These are phyloP conservation scores for Yarrowia sp. DNA, from an alignment of 805 yeast genomes.

Conservation along the genomic window DNA sequence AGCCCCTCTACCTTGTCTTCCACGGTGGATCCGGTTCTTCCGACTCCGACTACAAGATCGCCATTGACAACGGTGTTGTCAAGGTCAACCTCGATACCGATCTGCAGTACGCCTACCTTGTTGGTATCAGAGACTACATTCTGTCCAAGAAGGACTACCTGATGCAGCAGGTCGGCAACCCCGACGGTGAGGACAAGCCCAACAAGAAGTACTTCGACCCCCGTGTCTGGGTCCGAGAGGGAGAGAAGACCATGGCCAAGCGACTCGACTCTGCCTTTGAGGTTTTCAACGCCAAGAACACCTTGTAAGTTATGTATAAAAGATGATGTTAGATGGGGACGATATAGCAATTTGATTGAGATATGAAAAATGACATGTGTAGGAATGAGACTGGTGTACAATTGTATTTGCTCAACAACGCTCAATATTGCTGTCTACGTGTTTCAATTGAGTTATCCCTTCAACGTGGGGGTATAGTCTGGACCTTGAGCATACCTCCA, in stretches of 20 bases:
- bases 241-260: constrained; percentile 96
- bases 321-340: constrained; percentile 39
- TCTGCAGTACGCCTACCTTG: constrained; percentile 96
- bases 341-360: constrained; percentile 15
- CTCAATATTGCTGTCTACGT: no score
- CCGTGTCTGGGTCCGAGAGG: constrained; percentile 99
- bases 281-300: constrained; percentile 66
- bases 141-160: constrained; percentile 95
- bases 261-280: constrained; percentile 85
- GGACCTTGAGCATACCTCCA: background rate
- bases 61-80: constrained; percentile 92
- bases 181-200: constrained; percentile 98
- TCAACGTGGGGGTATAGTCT: background rate
- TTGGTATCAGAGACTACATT: constrained; percentile 97
- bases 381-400: no score
- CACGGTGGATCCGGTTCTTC: constrained; percentile 99
- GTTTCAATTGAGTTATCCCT: background rate
- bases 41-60: constrained; percentile 88
- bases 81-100: constrained; percentile 99
- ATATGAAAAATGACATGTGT: no score
- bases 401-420: no score
- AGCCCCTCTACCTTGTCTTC: constrained; percentile 96
- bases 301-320: constrained; percentile 43
- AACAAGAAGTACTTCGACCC: constrained; percentile 99
- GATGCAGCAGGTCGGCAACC: constrained; percentile 92